These are phyloP conservation scores for Pseudogymnoascus sp. DNA, from an alignment of 2,329 filamentous ascomycete species.

Conservation along the genomic window DNA sequence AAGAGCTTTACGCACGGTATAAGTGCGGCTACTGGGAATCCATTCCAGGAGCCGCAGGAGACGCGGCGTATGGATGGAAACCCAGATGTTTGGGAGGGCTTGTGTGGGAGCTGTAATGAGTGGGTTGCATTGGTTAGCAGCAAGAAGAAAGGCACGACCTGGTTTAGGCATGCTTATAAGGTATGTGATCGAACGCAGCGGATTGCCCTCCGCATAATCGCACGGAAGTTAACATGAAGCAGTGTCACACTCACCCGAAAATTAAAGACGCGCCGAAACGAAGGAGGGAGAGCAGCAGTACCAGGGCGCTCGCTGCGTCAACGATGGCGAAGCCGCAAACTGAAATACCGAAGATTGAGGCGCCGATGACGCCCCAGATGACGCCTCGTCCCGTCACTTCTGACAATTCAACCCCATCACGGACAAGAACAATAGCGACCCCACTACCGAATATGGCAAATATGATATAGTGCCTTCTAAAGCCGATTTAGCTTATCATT, in stretches of 20 bases:
- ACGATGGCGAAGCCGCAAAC: conserved; percentile 36
- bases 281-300: conserved; percentile 52
- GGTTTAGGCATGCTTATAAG: conserved; percentile 87
- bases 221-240: conserved; percentile 14
- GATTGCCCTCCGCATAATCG: background rate
- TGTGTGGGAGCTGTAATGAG: conserved; percentile 70
- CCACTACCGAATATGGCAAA: background rate
- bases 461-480: background rate
- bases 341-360: conserved; percentile 33
- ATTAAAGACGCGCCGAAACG: conserved; percentile 63
- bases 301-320: conserved; percentile 26
- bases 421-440: background rate
- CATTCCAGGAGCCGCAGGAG: conserved; percentile 69
- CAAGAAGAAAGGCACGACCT: conserved; percentile 88
- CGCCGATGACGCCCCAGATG: conserved; percentile 38
- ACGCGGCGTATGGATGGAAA: conserved; percentile 71
- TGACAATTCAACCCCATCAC: conserved; percentile 31
- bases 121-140: conserved; percentile 77
- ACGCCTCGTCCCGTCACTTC: conserved; percentile 29
- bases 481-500: background rate
- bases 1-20: conserved; percentile 86
- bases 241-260: conserved; percentile 66
- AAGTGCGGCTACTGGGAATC: conserved; percentile 68
- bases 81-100: conserved; percentile 71
- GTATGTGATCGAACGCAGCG: conserved; percentile 34